Evolutionary conservation across 305 asterid genomes (phyloP).

Genomic region (Fraxinus baroniana): DNA sequence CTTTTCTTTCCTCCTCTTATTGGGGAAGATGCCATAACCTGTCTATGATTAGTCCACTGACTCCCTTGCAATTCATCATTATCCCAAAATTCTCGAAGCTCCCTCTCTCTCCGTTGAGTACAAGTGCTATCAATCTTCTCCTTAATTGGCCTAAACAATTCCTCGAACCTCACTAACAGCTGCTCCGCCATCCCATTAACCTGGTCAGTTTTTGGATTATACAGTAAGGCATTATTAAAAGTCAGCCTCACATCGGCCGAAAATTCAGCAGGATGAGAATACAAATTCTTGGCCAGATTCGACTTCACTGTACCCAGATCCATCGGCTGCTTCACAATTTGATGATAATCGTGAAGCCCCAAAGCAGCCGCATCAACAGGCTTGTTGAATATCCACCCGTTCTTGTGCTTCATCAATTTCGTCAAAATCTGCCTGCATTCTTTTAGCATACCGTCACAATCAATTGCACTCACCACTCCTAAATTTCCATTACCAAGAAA

Average conservation of each 20-base stretch:
- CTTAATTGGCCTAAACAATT: constrained; percentile 65
- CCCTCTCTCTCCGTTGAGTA: constrained; percentile 33
- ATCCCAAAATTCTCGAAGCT: constrained; percentile 24
- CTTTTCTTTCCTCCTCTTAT: constrained; percentile 40
- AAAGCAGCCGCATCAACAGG: constrained; percentile 75
- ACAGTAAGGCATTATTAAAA: constrained; percentile 82
- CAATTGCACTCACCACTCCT: constrained; percentile 23
- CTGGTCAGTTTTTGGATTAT: constrained; percentile 81
- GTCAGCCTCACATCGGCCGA: constrained; percentile 82
- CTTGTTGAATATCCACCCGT: constrained; percentile 52
- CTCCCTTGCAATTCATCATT: constrained; percentile 58
- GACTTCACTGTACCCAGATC: constrained; percentile 89
- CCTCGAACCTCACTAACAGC: constrained; percentile 64
- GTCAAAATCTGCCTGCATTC: constrained; percentile 67
- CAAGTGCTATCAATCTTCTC: constrained; percentile 38
- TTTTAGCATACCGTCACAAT: constrained; percentile 53
- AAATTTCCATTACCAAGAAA: constrained; percentile 30
- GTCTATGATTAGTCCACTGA: constrained; percentile 55
- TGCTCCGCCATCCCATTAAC: constrained; percentile 66
- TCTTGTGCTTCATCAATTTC: constrained; percentile 67
- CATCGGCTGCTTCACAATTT: constrained; percentile 85
- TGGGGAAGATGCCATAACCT: constrained; percentile 41
- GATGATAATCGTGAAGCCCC: constrained; percentile 85
- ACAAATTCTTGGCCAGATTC: constrained; percentile 54
- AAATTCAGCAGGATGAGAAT: constrained; percentile 59